Base-by-base conservation (phyloP, 371 early-diverging fungal species). In the Apophysomyces ossiformis region DNA sequence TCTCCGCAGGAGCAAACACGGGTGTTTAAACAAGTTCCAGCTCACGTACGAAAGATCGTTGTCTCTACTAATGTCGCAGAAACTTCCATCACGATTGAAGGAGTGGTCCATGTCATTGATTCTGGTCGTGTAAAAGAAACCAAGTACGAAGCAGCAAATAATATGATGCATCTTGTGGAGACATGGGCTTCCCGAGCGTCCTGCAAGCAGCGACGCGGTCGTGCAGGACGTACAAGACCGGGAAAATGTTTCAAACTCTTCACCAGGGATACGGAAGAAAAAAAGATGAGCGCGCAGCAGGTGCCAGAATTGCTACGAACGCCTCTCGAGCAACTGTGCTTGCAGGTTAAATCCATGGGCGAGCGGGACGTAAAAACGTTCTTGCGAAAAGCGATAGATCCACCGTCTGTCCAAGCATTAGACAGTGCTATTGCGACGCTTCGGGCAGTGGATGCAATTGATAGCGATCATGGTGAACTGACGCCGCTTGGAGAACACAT, bases 21-120 rank as follows among this genome's bases (percentile, higher is more conserved):
- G 38, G 87, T 91, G 4, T 89, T 90, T 68, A 78, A 84, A 16
- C 75, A 77, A 5, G 88, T 88, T 26, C 83, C 87, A 3, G 61
- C 65, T 0, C 83, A 86, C n/a, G 79, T 84, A 3, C 83, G 95
- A 58, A 97, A 97, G 79, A 87, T 96, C 59, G 94, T 99, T 15
- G 88, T 98, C 9, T 83, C 94, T 0, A 99, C 99, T 37, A 99
- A 98, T 61, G 95, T 99, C 44, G 96, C 98, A 0, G 99, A 99
- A 74, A 97, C 98, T 0, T 88, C 89, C 47, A 88, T 99, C 65
- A 99, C 99, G 0, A 96, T 99, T 68, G 75, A 88, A 58, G 88
- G 95, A n/a, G 87, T 97, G 18, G 94, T 93, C 5, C 93, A 91
- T 73, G 99, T 99, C 0, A 90, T 99, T 66, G 99, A 99, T 74